These are phyloP conservation scores for Claviceps monticola DNA, from an alignment of 2,329 filamentous ascomycete genomes.

Conservation along the genomic window DNA sequence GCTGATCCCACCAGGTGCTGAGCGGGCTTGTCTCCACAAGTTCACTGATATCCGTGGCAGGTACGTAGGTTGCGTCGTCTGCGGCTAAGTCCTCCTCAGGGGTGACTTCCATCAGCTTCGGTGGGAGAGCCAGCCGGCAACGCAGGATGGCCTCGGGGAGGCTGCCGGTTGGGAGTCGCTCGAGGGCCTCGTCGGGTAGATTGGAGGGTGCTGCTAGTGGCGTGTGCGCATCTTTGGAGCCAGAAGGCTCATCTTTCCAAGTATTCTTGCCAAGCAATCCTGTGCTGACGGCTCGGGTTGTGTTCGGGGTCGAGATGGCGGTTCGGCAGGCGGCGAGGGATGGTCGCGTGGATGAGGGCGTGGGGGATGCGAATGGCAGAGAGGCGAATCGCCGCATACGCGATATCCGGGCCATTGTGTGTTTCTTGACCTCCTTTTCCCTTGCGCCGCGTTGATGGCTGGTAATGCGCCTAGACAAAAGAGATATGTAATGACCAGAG, in stretches of 20 bases:
- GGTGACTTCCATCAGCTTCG: no score
- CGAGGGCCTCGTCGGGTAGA: conserved; percentile 18
- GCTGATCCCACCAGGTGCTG: conserved; percentile 38
- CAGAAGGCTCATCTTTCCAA: conserved; percentile 26
- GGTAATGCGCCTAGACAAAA: not conserved
- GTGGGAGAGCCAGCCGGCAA: conserved; percentile 21
- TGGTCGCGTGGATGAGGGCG: conserved; percentile 12
- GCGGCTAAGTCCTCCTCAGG: conserved; percentile 18
- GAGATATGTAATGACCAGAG: no score
- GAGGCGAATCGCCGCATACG: conserved; percentile 21
- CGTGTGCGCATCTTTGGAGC: conserved; percentile 25
- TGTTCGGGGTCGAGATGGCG: conserved; percentile 22
- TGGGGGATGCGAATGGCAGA: conserved; percentile 15
- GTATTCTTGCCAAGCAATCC: conserved; percentile 26
- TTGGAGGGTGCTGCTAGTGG: conserved; percentile 16
- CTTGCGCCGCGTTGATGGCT: not conserved
- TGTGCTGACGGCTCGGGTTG: conserved; percentile 18
- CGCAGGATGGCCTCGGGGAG: conserved; percentile 14
- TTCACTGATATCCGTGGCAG: conserved; percentile 30
- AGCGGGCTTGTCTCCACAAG: conserved; percentile 35
- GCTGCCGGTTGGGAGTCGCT: conserved; percentile 10
- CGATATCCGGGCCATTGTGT: conserved; percentile 28
- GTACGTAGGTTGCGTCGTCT: conserved; percentile 28
- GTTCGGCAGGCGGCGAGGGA: conserved; percentile 14
- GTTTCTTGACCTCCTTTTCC: not conserved